phyloP scores from a whole-genome alignment of 78 protist species.

The Blattamonas nauphoetae region DNA sequence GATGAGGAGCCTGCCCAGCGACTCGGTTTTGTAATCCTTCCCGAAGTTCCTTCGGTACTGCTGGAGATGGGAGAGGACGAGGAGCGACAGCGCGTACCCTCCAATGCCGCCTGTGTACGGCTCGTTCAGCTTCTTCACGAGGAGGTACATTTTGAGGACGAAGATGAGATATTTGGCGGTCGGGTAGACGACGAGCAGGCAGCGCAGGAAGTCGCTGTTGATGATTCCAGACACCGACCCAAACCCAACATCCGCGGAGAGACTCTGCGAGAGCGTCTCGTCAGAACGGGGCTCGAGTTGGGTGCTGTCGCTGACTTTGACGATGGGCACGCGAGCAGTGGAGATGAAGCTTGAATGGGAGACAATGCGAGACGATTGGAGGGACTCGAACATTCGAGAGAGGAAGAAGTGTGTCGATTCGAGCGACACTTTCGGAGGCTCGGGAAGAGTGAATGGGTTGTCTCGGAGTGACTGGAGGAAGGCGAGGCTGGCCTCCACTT shows the following conservation, averaged over 20 bases:
- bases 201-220: background rate
- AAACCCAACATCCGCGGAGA: conserved; percentile 45
- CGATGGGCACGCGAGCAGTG: conserved; percentile 50
- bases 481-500: too few species aligned
- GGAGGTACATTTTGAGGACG: conserved; percentile 51
- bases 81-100: conserved; percentile 31
- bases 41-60: background rate
- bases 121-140: conserved; percentile 53
- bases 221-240: conserved; percentile 15
- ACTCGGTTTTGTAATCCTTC: background rate
- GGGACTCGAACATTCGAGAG: too few species aligned
- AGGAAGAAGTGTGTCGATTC: too few species aligned
- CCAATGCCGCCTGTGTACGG: conserved; percentile 62
- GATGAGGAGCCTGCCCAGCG: conserved; percentile 38
- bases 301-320: conserved; percentile 17
- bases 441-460: too few species aligned
- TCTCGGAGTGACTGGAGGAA: too few species aligned
- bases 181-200: background rate
- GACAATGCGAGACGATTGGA: background rate
- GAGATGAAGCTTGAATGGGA: conserved; percentile 28
- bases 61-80: conserved; percentile 49
- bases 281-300: too few species aligned
- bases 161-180: background rate
- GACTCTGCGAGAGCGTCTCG: too few species aligned
- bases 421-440: too few species aligned